Evolutionary conservation across 805 yeast species (phyloP), one percentile per base, ranked within the genome.

Genomic region (Kodamaea sagamina): DNA sequence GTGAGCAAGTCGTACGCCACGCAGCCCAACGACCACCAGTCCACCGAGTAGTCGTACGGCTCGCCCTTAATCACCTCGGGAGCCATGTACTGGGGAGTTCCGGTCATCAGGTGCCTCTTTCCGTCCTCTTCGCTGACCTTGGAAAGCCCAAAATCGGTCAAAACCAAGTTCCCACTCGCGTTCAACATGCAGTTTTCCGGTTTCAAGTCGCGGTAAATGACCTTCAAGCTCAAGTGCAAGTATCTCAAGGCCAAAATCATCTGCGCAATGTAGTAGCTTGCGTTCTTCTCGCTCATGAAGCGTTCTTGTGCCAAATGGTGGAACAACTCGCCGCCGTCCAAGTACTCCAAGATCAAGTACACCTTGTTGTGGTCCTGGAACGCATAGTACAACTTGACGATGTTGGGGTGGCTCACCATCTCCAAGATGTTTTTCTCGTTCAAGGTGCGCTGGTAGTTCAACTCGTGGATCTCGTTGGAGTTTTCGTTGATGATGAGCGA

Each of bases 1-100:
- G 72, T 69, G 43, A 71, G 57, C 52, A 71, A 56, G 49, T 71
- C 76, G 53, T 50, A 71, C 0, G 72, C 62, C 16, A 71, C 73
- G 43, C 74, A 68, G 1, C 76, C 76, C 40, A 71, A 54, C 36
- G 72, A 69, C 76, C 76, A 71, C 76, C 76, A 71, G 50, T 71
- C 76, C 4, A 71, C 76, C 3, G 64, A 58, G 47, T 63, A 71
- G 42, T 67, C 71, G 43, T 71, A 71, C 2, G 61, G 54, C 18
- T 70, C 71, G 12, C 72, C 72, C 37, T 57, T 58, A 27, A 71
- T 53, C n/a, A 71, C 65, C 46, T 71, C 76, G 1, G 76, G 76
- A 0, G 76, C 76, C 76, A 71, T 71, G 50, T 71, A 71, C 50
- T 71, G 74, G 1, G 73, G 67, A 0, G 76, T 71, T 6, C 76